These are phyloP conservation scores for Pyrenophora teres DNA, from an alignment of 2,329 filamentous ascomycete genomes.

Conservation along the genomic window DNA sequence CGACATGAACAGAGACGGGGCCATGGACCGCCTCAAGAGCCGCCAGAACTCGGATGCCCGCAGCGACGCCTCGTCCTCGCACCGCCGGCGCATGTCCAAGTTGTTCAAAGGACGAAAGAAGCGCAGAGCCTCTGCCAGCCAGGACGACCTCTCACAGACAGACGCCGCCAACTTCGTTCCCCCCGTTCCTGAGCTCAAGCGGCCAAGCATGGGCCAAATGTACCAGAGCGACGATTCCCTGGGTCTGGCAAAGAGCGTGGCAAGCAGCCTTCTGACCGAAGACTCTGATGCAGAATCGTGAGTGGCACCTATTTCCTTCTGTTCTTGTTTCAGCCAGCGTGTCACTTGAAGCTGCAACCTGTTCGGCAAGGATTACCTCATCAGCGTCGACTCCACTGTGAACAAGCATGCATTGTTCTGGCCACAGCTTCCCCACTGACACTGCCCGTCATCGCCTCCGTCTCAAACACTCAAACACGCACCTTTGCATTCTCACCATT, in stretches of 20 bases:
- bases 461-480: slow-evolving; percentile 17
- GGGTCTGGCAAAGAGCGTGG: slow-evolving; percentile 50
- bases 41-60: slow-evolving; percentile 46
- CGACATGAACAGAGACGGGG: slow-evolving; percentile 41
- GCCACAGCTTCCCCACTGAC: slow-evolving; percentile 28
- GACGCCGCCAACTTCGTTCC: slow-evolving; percentile 29
- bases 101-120: slow-evolving; percentile 56
- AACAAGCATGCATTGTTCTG: slow-evolving; percentile 22
- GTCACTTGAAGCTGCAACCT: slow-evolving; percentile 11
- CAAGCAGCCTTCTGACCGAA: slow-evolving; percentile 57
- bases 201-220: slow-evolving; percentile 18
- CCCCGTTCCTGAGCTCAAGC: slow-evolving; percentile 28
- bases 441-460: slow-evolving; percentile 9
- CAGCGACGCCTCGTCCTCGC: slow-evolving; percentile 48
- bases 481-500: slow-evolving; percentile 14
- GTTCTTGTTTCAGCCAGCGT: slow-evolving; percentile 14
- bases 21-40: slow-evolving; percentile 48
- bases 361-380: slow-evolving; percentile 3
- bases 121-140: slow-evolving; percentile 37
- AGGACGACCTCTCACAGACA: slow-evolving; percentile 32
- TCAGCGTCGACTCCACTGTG: slow-evolving; percentile 27
- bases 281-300: slow-evolving; percentile 57
- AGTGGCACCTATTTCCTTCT: slow-evolving; percentile 39
- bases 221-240: slow-evolving; percentile 50
- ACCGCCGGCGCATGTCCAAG: slow-evolving; percentile 56